These are phyloP conservation scores for Termitomyces sp. DNA, from an alignment of 768 basidiomycete genomes.

Conservation along the genomic window DNA sequence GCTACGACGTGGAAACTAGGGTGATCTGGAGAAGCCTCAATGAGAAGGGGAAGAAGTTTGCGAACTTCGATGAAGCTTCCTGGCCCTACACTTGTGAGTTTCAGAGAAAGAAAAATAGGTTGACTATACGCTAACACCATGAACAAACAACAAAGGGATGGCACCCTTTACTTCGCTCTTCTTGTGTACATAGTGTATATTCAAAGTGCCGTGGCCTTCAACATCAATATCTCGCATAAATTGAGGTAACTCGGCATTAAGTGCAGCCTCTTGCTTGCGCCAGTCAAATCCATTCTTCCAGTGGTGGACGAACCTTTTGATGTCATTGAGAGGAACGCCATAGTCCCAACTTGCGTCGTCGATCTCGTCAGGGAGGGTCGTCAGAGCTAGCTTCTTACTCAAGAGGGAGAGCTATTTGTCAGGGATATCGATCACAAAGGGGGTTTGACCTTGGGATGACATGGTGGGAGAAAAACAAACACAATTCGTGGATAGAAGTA, in stretches of 20 bases:
- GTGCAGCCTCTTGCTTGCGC: slow-evolving; percentile 42
- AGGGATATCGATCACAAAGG: slow-evolving; percentile 44
- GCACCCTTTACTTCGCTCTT: slow-evolving; percentile 37
- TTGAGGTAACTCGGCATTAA: slow-evolving; percentile 52
- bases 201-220: slow-evolving; percentile 34
- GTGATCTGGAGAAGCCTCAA: slow-evolving; percentile 30
- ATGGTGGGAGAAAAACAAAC: background rate
- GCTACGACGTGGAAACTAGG: slow-evolving; percentile 66
- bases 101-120: background rate
- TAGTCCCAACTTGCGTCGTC: slow-evolving; percentile 41
- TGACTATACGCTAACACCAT: slow-evolving; percentile 37
- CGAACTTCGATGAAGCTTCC: slow-evolving; percentile 53
- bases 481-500: background rate
- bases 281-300: slow-evolving; percentile 55
- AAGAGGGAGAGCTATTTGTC: slow-evolving; percentile 36
- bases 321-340: slow-evolving; percentile 42
- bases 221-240: slow-evolving; percentile 48
- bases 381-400: slow-evolving; percentile 38
- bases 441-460: slow-evolving; percentile 7
- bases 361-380: slow-evolving; percentile 51
- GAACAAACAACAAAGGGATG: slow-evolving; percentile 39
- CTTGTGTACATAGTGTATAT: slow-evolving; percentile 56
- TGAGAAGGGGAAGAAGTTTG: slow-evolving; percentile 52
- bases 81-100: slow-evolving; percentile 38
- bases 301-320: slow-evolving; percentile 37